Percentiles rank a stretch among this genome's conserved stretches.
These are phyloP conservation scores for Fusarium sp. DNA, from an alignment of 2,329 filamentous ascomycete species.

Conservation along the genomic window DNA sequence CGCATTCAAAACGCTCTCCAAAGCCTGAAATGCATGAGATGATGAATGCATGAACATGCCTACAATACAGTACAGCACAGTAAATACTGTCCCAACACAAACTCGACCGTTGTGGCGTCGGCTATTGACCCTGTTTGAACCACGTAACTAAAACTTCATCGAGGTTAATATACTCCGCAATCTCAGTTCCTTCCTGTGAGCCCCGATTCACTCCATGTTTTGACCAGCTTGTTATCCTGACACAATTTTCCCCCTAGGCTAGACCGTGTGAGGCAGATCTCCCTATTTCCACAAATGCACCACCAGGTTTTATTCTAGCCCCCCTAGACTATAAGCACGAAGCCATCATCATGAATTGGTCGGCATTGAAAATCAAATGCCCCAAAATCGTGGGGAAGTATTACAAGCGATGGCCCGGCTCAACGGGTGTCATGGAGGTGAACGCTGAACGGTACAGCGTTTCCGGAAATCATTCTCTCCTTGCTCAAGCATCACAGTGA, in stretches of 20 bases:
- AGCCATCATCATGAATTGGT: background rate
- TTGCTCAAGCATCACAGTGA: slow-evolving; percentile 23
- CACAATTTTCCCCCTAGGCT: background rate
- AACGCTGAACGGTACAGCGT: slow-evolving; percentile 25
- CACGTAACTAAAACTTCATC: slow-evolving; percentile 38
- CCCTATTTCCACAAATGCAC: slow-evolving; percentile 21
- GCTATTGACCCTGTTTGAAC: slow-evolving; percentile 41
- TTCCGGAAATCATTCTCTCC: slow-evolving; percentile 23
- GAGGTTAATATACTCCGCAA: slow-evolving; percentile 40
- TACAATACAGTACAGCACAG: background rate
- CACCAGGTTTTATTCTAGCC: background rate
- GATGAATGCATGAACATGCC: background rate
- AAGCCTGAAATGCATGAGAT: slow-evolving; percentile 20
- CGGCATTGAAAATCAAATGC: background rate
- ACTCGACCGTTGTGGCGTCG: slow-evolving; percentile 37
- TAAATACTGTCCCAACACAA: background rate
- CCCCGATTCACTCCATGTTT: slow-evolving; percentile 10
- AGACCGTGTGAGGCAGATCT: slow-evolving; percentile 37
- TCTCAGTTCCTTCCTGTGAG: slow-evolving; percentile 32
- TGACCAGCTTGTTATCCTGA: background rate
- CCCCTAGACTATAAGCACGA: background rate
- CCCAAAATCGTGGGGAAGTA: slow-evolving; percentile 29
- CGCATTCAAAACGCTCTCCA: slow-evolving; percentile 6
- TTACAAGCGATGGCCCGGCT: slow-evolving; percentile 20
- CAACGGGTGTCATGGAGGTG: slow-evolving; percentile 18